Evolutionary conservation across 129 eudicot species (phyloP), one percentile per base, ranked within the genome.

Genomic region (Artemisia tridentata): DNA sequence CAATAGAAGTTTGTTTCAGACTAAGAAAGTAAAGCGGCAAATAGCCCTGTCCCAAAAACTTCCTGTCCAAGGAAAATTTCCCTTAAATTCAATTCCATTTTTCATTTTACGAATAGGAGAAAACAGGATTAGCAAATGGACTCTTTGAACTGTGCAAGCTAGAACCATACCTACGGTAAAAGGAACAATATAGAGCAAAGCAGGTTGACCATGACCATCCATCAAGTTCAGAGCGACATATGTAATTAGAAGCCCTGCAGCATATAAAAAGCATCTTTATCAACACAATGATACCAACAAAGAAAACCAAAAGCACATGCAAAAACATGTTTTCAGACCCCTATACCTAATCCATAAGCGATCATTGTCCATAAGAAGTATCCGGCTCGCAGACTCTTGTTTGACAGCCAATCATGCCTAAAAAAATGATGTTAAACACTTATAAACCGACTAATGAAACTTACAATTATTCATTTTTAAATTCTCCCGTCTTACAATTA

Each of bases 131-230:
- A 38, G 43, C 43, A 38, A 38, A 38, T 38, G 43, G 43, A 38
- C 9, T 5, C 43, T 38, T 38, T 38, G 43, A 38, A 38, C 43
- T 7, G 43, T 38, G 1, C 15, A 38, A 72, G 14, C 59, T 0
- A n/a, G 21, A 68, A 66, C 5, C 72, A 25, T 80, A 80, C 99
- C 97, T 16, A 95, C 76, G 53, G 88, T 95, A 84, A 90, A 95
- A 7, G 99, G 99, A 61, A 90, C 99, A 75, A 95, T 95, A 86
- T 95, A 95, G 12, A 95, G 97, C 81, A 95, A 78, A 72, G 99
- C 99, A 54, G 99, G 99, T 78, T 95, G 99, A 47, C 99, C 99
- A 77, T 95, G 99, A 74, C 99, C 99, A 25, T 95, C 99, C 99
- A 95, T 95, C 77, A 95, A 70, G 84, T 90, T 95, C 82, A 95